phyloP scores from a whole-genome alignment of 371 early-diverging fungal species.

The Mucor velutinosus region DNA sequence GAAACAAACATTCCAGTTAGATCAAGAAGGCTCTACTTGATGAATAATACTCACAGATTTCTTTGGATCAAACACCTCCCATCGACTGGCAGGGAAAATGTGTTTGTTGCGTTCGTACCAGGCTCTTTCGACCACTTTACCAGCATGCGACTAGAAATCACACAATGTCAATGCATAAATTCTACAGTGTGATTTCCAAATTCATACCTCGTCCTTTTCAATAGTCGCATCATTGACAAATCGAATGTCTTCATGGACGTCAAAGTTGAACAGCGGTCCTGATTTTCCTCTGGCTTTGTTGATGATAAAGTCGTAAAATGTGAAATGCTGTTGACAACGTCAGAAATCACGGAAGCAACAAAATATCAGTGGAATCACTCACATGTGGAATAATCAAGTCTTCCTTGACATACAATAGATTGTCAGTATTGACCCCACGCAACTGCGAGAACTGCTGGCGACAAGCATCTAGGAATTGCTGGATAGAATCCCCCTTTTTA shows the following conservation, averaged over 20 bases:
- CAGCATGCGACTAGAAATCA: conserved; percentile 81
- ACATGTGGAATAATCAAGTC: conserved; percentile 95
- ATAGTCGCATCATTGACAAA: conserved; percentile 82
- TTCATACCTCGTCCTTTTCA: conserved; percentile 80
- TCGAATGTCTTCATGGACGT: conserved; percentile 93
- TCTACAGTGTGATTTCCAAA: not conserved
- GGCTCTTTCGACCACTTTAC: conserved; percentile 89
- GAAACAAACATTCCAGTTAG: conserved; percentile 2
- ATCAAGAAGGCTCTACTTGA: not conserved
- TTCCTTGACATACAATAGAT: conserved; percentile 92
- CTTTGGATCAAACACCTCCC: conserved; percentile 93
- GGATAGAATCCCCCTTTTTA: conserved; percentile 89
- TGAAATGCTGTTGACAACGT: conserved; percentile 68
- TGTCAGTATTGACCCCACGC: conserved; percentile 82
- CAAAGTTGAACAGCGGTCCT: conserved; percentile 92
- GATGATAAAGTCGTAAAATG: conserved; percentile 96
- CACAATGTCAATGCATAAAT: not conserved
- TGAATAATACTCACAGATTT: conserved; percentile 57
- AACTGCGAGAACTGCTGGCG: conserved; percentile 82
- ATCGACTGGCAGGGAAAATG: conserved; percentile 93
- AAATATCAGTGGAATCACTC: conserved; percentile 19
- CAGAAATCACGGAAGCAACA: not conserved
- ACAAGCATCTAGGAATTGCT: conserved; percentile 84
- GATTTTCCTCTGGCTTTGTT: conserved; percentile 96
- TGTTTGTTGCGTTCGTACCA: conserved; percentile 98